These are phyloP conservation scores for Letharia columbiana DNA, from an alignment of 495 filamentous ascomycete species.

Conservation along the genomic window DNA sequence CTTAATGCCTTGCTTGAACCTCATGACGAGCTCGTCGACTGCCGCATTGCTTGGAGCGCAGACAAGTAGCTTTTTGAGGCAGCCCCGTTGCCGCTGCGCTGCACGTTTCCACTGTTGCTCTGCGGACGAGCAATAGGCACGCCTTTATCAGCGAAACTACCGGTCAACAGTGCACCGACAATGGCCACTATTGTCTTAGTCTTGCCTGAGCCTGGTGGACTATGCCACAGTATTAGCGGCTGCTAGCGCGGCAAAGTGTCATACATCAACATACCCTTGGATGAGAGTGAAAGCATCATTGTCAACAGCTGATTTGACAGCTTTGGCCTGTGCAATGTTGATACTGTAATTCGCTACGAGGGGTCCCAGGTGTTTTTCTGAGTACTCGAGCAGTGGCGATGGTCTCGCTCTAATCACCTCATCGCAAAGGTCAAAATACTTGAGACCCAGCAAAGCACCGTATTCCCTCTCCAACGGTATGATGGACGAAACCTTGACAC, in stretches of 20 bases:
- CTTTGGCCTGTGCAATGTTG: constrained; percentile 85
- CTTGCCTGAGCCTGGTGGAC: constrained; percentile 90
- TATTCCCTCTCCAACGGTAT: constrained; percentile 92
- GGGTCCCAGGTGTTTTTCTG: constrained; percentile 56
- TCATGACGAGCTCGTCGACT: constrained; percentile 89
- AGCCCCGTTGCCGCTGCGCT: constrained; percentile 26
- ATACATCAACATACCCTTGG: constrained; percentile 56
- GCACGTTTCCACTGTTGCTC: constrained; percentile 19
- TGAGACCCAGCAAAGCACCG: constrained; percentile 75
- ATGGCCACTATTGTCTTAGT: constrained; percentile 97
- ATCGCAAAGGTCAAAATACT: constrained; percentile 91
- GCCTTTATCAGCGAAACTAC: constrained; percentile 43
- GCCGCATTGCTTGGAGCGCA: constrained; percentile 97
- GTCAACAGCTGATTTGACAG: constrained; percentile 80
- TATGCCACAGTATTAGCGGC: constrained; percentile 21
- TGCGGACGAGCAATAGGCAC: constrained; percentile 45
- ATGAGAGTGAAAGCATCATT: constrained; percentile 95
- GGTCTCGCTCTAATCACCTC: constrained; percentile 84
- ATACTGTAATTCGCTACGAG: constrained; percentile 68
- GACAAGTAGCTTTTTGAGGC: constrained; percentile 76
- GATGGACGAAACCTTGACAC: constrained; percentile 76
- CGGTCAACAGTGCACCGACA: constrained; percentile 75
- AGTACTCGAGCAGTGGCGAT: constrained; percentile 73
- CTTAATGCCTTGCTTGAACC: constrained; percentile 82
- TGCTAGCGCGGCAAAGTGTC: neutral